Percentiles rank a stretch among this genome's conserved stretches.
Conservation (phyloP, 2,329 filamentous ascomycete species). For the Diplodia mutila region DNA sequence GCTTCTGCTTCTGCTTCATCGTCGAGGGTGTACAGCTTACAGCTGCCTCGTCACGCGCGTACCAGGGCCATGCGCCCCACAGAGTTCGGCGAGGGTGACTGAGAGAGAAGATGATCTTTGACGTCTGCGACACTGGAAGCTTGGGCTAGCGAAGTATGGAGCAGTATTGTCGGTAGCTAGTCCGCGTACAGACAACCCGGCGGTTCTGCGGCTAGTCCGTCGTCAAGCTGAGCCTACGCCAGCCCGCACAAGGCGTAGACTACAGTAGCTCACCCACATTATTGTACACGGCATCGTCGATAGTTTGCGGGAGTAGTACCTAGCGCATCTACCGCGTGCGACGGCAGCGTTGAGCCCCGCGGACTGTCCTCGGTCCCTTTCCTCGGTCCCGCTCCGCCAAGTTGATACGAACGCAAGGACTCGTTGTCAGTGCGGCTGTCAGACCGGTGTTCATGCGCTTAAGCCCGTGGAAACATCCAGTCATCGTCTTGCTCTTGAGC, state of each 20-base stretch:
- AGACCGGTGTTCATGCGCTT: neutral
- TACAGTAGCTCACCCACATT: neutral
- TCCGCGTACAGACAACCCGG: neutral
- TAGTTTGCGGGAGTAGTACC: too few relatives aligned
- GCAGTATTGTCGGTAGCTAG: too few relatives aligned
- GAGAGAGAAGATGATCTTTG: neutral
- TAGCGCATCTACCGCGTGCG: too few relatives aligned
- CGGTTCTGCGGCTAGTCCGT: neutral
- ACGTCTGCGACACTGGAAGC: neutral
- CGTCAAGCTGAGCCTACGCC: neutral
- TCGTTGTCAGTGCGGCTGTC: neutral
- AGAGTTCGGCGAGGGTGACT: neutral
- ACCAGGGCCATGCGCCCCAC: neutral
- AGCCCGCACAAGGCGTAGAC: too few relatives aligned
- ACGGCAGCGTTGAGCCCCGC: neutral
- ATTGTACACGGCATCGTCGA: neutral
- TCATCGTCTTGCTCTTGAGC: too few relatives aligned
- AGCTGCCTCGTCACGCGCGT: neutral
- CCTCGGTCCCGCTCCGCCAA: neutral
- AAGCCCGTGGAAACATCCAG: neutral
- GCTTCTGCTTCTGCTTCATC: neutral
- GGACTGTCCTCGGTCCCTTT: neutral
- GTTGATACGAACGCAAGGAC: neutral
- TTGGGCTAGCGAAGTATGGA: neutral
- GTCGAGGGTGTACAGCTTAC: neutral